A percentile compares a stretch with the other conserved stretches of the same genome.
Conservation (phyloP, 352 stramenopile species). For the Phytophthora parvispora region DNA sequence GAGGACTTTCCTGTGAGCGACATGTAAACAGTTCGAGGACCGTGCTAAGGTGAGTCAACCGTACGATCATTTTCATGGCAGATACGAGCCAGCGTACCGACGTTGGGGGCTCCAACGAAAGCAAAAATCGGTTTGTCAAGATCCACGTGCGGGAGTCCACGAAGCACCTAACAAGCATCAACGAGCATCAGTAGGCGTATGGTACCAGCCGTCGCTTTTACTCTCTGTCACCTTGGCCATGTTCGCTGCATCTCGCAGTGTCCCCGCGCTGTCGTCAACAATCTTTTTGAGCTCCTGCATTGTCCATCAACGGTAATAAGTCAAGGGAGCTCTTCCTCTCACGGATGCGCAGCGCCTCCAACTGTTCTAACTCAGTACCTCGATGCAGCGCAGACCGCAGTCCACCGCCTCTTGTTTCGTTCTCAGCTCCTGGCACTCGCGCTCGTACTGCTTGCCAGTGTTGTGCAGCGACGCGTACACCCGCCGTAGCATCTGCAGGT, state of each 20-base stretch:
- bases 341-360: too few species aligned
- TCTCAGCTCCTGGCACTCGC: conserved; percentile 67
- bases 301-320: background rate
- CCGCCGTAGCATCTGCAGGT: conserved; percentile 78
- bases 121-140: conserved; percentile 87
- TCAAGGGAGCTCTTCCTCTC: too few species aligned
- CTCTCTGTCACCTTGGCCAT: conserved; percentile 64
- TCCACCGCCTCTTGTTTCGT: conserved; percentile 88
- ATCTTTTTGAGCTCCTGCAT: conserved; percentile 55
- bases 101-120: conserved; percentile 87
- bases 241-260: conserved; percentile 57
- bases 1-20: conserved; percentile 80
- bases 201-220: background rate
- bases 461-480: conserved; percentile 87
- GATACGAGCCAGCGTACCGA: conserved; percentile 53
- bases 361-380: too few species aligned
- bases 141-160: conserved; percentile 81
- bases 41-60: background rate
- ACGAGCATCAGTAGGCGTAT: background rate
- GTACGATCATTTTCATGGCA: background rate
- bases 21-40: background rate
- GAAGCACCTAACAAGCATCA: conserved; percentile 54
- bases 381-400: conserved; percentile 78
- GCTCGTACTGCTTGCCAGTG: conserved; percentile 76
- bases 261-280: conserved; percentile 50